phyloP scores from a whole-genome alignment of 129 eudicot species.

The Arctium lappa region DNA sequence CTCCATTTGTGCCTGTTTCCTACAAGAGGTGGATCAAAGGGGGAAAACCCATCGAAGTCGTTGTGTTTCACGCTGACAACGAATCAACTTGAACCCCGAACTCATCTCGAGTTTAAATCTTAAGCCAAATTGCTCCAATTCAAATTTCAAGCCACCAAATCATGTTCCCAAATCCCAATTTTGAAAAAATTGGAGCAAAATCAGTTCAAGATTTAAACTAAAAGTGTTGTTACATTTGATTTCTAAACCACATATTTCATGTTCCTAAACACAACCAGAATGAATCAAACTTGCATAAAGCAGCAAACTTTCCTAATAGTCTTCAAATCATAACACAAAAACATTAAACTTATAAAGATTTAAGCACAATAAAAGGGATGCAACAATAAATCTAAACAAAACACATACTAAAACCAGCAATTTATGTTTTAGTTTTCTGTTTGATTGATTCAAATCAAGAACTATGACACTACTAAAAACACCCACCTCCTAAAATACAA shows the following conservation, averaged over 20 bases:
- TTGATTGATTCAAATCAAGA: neutral
- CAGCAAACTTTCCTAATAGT: neutral
- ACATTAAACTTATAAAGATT: neutral
- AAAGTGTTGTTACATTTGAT: neutral
- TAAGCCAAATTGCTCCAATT: neutral
- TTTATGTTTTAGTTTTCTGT: neutral
- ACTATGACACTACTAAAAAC: neutral
- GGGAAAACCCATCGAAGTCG: neutral
- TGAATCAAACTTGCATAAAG: slow-evolving; percentile 2
- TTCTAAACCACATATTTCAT: neutral
- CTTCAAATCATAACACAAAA: neutral
- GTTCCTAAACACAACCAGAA: neutral
- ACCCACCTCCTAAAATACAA: neutral
- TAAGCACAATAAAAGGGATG: neutral
- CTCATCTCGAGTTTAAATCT: neutral
- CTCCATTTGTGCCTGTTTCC: too few species aligned
- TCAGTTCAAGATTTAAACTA: neutral
- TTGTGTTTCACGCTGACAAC: too few species aligned
- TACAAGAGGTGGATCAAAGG: too few species aligned
- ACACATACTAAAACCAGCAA: neutral
- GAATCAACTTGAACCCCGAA: neutral
- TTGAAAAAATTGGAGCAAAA: neutral
- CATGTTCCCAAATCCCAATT: neutral
- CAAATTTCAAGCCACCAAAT: neutral
- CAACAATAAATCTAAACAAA: neutral